phyloP scores from a whole-genome alignment of 371 early-diverging fungal genomes.

The Umbelopsis sp. region DNA sequence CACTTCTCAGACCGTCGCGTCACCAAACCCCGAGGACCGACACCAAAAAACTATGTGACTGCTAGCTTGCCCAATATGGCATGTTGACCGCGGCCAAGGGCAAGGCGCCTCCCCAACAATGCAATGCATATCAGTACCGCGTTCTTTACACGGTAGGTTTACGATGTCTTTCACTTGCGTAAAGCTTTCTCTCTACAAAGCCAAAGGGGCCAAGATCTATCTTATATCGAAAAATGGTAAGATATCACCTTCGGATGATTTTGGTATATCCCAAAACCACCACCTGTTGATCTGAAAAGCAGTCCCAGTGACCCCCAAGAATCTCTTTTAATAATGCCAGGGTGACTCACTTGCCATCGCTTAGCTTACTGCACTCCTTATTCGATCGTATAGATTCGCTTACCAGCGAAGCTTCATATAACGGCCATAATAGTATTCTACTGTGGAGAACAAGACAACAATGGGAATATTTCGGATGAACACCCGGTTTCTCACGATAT shows the following conservation, averaged over 20 bases:
- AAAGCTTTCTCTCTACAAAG: too few relatives aligned
- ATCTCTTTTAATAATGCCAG: not conserved
- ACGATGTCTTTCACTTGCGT: too few relatives aligned
- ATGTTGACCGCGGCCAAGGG: not conserved
- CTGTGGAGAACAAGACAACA: too few relatives aligned
- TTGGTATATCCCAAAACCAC: not conserved
- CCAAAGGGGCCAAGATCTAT: not conserved
- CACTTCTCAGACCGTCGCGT: not conserved
- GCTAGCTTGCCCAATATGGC: not conserved
- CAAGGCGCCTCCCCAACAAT: not conserved
- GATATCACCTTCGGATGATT: not conserved
- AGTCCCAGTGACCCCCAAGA: not conserved
- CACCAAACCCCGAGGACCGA: not conserved
- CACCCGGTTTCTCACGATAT: conserved; percentile 17
- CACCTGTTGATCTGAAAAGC: not conserved
- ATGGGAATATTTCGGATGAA: not conserved
- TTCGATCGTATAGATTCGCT: too few relatives aligned
- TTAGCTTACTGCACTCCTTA: too few relatives aligned
- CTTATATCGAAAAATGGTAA: not conserved
- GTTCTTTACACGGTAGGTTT: too few relatives aligned
- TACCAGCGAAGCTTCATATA: too few relatives aligned
- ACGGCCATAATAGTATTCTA: too few relatives aligned
- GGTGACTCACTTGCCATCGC: not conserved
- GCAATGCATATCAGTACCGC: too few relatives aligned
- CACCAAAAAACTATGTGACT: not conserved